A percentile compares a stretch with the other conserved stretches of the same genome.
Conservation (phyloP, 2,329 filamentous ascomycete species). For the Trichoderma sp. region DNA sequence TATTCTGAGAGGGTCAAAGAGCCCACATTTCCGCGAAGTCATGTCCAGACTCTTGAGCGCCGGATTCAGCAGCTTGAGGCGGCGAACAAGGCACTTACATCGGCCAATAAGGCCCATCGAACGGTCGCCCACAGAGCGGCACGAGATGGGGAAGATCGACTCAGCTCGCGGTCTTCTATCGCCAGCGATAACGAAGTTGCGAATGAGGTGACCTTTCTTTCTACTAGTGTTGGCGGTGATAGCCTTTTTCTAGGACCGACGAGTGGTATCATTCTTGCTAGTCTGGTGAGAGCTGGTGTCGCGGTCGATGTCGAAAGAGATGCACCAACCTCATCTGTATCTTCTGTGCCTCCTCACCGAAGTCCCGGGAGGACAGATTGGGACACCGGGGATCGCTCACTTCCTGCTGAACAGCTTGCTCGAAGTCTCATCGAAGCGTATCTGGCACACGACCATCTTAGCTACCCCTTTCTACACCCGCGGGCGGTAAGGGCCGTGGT, state of each 20-base stretch:
- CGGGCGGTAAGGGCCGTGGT: constrained; percentile 29
- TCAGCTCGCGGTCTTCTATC: constrained; percentile 6
- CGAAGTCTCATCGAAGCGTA: constrained; percentile 40
- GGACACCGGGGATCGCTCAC: neutral
- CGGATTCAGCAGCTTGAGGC: constrained; percentile 33
- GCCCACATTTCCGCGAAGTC: constrained; percentile 29
- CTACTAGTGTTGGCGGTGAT: constrained; percentile 41
- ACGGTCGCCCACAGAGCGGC: constrained; percentile 14
- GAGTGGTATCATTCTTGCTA: constrained; percentile 41
- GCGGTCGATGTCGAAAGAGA: constrained; percentile 18
- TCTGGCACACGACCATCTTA: constrained; percentile 42
- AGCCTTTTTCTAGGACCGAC: constrained; percentile 42
- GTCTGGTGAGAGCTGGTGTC: constrained; percentile 29
- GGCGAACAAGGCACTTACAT: constrained; percentile 28
- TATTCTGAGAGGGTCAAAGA: constrained; percentile 33
- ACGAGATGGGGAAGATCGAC: neutral
- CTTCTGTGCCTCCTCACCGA: constrained; percentile 5
- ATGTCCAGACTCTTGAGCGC: constrained; percentile 36
- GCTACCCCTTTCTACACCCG: constrained; percentile 41
- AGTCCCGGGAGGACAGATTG: constrained; percentile 18
- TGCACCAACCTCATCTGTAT: constrained; percentile 19
- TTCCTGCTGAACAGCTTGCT: constrained; percentile 37
- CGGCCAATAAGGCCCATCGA: constrained; percentile 20
- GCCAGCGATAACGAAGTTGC: constrained; percentile 30
- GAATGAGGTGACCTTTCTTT: constrained; percentile 43